phyloP scores from a whole-genome alignment of 192 early-diverging fungal species.

The Podila epigama region DNA sequence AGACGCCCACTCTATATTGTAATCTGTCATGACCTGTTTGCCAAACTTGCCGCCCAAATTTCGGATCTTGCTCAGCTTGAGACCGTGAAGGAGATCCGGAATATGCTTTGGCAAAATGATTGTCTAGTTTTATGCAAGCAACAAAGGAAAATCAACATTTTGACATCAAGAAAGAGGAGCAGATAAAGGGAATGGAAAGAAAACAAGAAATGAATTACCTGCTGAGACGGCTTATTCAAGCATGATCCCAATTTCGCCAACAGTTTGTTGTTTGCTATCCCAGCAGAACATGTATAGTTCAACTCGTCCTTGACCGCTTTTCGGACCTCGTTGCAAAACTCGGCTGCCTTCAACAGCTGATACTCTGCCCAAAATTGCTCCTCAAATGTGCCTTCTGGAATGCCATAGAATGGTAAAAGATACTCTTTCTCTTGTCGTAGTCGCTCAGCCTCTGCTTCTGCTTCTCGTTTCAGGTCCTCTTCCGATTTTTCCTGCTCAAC shows the following conservation, averaged over 20 bases:
- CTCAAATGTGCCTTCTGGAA: slow-evolving; percentile 38
- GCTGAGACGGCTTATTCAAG: slow-evolving; percentile 86
- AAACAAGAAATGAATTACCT: slow-evolving; percentile 57
- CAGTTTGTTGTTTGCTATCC: slow-evolving; percentile 86
- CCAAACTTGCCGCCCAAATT: slow-evolving; percentile 91
- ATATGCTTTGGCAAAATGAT: slow-evolving; percentile 67
- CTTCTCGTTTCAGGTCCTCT: slow-evolving; percentile 15
- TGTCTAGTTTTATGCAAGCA: slow-evolving; percentile 57
- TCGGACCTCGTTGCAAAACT: slow-evolving; percentile 73
- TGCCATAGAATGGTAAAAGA: slow-evolving; percentile 23
- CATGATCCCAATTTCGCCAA: slow-evolving; percentile 87
- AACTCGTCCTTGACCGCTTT: slow-evolving; percentile 68
- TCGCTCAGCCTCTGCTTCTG: slow-evolving; percentile 18
- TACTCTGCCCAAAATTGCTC: slow-evolving; percentile 76
- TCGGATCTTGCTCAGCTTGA: slow-evolving; percentile 82
- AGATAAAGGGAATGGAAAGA: no score
- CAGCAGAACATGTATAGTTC: slow-evolving; percentile 81
- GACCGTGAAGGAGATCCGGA: slow-evolving; percentile 62
- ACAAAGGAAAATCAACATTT: neutral
- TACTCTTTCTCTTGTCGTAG: slow-evolving; percentile 10
- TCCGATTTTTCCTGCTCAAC: slow-evolving; percentile 9
- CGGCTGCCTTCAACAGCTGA: slow-evolving; percentile 78
- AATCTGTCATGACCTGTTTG: slow-evolving; percentile 65
- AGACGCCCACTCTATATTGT: slow-evolving; percentile 62
- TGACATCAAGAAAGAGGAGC: neutral